Conservation (phyloP, 2,329 filamentous ascomycete genomes). For the Emydomyces testavorans region DNA sequence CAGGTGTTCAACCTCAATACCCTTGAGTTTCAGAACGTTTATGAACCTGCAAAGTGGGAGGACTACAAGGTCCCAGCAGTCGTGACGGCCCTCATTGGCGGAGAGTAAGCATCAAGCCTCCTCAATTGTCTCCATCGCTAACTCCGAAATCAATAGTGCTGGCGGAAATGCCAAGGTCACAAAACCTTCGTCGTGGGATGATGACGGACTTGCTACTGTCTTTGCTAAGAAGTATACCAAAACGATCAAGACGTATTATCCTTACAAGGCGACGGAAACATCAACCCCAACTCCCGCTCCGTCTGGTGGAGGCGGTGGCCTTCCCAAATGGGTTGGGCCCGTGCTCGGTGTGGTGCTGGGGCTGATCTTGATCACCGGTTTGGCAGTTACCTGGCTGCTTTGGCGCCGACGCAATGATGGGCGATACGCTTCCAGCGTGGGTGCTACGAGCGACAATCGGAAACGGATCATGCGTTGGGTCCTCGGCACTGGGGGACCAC, state of each 20-base stretch:
- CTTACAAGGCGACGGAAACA: slow-evolving; percentile 36
- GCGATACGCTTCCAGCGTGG: slow-evolving; percentile 31
- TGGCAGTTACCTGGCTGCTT: slow-evolving; percentile 44
- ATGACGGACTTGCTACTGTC: slow-evolving; percentile 38
- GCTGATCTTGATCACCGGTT: slow-evolving; percentile 43
- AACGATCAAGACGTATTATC: slow-evolving; percentile 48
- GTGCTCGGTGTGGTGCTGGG: slow-evolving; percentile 53
- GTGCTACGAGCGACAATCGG: slow-evolving; percentile 38
- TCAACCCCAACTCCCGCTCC: slow-evolving; percentile 15
- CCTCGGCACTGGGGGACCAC: slow-evolving; percentile 25
- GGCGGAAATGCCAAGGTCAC: slow-evolving; percentile 25
- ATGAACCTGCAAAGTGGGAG: slow-evolving; percentile 24
- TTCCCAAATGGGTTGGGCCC: slow-evolving; percentile 49
- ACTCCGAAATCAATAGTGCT: too few relatives aligned
- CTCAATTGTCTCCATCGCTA: too few relatives aligned
- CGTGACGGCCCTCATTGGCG: slow-evolving; percentile 27
- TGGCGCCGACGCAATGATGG: slow-evolving; percentile 34
- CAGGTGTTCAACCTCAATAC: slow-evolving; percentile 37
- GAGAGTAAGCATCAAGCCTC: slow-evolving; percentile 21
- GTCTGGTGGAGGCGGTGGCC: slow-evolving; percentile 25
- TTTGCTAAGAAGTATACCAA: slow-evolving; percentile 48
- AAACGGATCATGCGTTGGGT: slow-evolving; percentile 45
- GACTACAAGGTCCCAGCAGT: slow-evolving; percentile 25
- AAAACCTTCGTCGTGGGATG: slow-evolving; percentile 37
- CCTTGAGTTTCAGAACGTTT: slow-evolving; percentile 24